Evolutionary conservation across 2,329 filamentous ascomycete genomes (phyloP).

Genomic region (Fusarium pseudonygamai): DNA sequence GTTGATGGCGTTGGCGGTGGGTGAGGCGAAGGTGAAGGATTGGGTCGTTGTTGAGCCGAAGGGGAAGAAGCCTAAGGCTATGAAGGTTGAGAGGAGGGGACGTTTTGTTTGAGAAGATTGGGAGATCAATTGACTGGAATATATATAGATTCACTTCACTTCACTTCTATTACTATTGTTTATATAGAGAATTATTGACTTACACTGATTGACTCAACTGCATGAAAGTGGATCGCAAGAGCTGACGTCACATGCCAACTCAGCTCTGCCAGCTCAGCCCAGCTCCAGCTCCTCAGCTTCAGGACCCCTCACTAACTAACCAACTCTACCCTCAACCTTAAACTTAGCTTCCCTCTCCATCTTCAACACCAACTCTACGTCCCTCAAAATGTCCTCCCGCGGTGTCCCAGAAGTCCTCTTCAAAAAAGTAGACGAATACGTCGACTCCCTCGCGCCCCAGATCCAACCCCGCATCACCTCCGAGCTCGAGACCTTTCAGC

Average conservation of each 20-base stretch:
- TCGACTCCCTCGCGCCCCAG: conserved; percentile 57
- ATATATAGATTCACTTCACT: background rate
- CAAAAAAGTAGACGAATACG: conserved; percentile 57
- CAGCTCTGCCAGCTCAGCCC: conserved; percentile 10
- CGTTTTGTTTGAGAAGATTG: background rate
- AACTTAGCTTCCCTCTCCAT: background rate
- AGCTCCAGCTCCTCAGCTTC: conserved; percentile 1
- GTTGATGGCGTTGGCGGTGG: conserved; percentile 25
- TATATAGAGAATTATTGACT: background rate
- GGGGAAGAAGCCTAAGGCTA: background rate
- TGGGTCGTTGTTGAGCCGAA: conserved; percentile 29
- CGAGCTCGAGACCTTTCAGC: conserved; percentile 56
- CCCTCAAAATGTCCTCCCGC: conserved; percentile 47
- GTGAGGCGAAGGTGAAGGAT: conserved; percentile 30
- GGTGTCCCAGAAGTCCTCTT: conserved; percentile 55
- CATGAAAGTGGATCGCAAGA: conserved; percentile 3
- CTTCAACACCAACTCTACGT: background rate
- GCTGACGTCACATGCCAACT: conserved; percentile 29
- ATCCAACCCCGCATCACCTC: conserved; percentile 57
- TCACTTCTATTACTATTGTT: background rate
- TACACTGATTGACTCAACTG: background rate
- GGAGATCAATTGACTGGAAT: background rate
- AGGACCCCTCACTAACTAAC: background rate
- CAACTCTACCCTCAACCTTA: background rate
- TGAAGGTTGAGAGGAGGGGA: background rate